A percentile compares a stretch with the other conserved stretches of the same genome.
Evolutionary conservation across 108 stramenopile species (phyloP).

Genomic region (Skeletonema grethae): DNA sequence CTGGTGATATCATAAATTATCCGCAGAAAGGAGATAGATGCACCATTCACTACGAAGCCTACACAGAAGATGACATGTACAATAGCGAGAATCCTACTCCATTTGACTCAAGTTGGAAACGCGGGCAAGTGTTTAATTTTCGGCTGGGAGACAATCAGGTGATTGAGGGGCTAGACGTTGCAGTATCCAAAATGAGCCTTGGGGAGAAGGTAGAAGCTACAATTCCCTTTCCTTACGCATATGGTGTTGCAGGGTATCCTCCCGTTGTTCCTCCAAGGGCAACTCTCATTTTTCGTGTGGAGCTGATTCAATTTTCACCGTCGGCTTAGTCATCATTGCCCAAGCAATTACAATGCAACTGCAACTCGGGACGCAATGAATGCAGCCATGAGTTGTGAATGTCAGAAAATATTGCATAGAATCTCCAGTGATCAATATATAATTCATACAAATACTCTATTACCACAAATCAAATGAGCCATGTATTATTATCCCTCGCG

Average conservation of each 20-base stretch:
- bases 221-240: constrained; percentile 76
- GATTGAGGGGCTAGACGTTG: constrained; percentile 73
- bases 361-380: constrained; percentile 3
- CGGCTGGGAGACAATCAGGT: constrained; percentile 72
- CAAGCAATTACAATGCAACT: background rate
- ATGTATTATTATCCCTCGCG: background rate
- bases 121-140: constrained; percentile 73
- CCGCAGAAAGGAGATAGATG: constrained; percentile 64
- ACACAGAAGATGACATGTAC: constrained; percentile 44
- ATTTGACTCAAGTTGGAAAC: constrained; percentile 76
- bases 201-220: constrained; percentile 63
- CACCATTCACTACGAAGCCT: constrained; percentile 85
- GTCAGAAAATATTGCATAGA: background rate
- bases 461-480: background rate
- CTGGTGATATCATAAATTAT: constrained; percentile 37
- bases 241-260: constrained; percentile 74
- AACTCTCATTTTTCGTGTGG: constrained; percentile 77
- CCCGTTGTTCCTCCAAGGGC: constrained; percentile 79
- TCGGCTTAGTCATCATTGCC: background rate
- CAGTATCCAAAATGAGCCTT: constrained; percentile 54
- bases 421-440: background rate
- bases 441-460: background rate
- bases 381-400: background rate
- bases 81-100: constrained; percentile 30
- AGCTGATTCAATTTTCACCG: constrained; percentile 64